phyloP scores from a whole-genome alignment of 1,284 basidiomycete genomes.

The Mycena sp. region DNA sequence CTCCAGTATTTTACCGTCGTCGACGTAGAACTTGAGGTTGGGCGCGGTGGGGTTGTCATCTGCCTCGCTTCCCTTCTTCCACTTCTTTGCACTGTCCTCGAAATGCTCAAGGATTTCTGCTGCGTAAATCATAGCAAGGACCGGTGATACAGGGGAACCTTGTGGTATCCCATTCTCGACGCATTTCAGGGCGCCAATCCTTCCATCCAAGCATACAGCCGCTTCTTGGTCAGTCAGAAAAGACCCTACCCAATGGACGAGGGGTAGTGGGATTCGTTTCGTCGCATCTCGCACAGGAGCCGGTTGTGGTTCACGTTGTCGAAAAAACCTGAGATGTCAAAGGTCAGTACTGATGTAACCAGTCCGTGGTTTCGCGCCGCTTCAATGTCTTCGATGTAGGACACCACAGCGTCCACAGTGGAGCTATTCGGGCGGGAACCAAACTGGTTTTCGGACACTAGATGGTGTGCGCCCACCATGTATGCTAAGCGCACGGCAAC shows the following conservation, averaged over 20 bases:
- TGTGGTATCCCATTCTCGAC: slow-evolving; percentile 37
- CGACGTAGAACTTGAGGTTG: slow-evolving; percentile 27
- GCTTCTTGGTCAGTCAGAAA: slow-evolving; percentile 32
- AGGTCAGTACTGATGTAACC: slow-evolving; percentile 35
- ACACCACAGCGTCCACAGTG: slow-evolving; percentile 35
- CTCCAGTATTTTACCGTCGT: slow-evolving; percentile 27
- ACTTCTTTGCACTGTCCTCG: neutral
- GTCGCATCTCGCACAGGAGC: slow-evolving; percentile 20
- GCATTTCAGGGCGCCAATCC: slow-evolving; percentile 24
- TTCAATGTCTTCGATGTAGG: slow-evolving; percentile 36
- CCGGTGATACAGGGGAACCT: slow-evolving; percentile 35
- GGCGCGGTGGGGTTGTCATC: neutral
- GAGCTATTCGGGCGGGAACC: slow-evolving; percentile 33
- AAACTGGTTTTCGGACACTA: slow-evolving; percentile 37
- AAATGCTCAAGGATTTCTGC: slow-evolving; percentile 31
- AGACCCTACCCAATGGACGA: slow-evolving; percentile 21
- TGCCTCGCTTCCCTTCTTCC: neutral
- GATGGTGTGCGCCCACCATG: slow-evolving; percentile 23
- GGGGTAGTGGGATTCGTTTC: slow-evolving; percentile 19
- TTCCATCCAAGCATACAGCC: slow-evolving; percentile 36
- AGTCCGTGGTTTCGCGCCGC: slow-evolving; percentile 32
- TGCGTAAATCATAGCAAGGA: slow-evolving; percentile 34
- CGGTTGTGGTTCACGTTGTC: slow-evolving; percentile 39
- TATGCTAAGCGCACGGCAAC: slow-evolving; percentile 23
- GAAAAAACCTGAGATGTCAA: slow-evolving; percentile 42